Conservation (phyloP, 805 yeast genomes). For the Teunomyces pallodes region DNA sequence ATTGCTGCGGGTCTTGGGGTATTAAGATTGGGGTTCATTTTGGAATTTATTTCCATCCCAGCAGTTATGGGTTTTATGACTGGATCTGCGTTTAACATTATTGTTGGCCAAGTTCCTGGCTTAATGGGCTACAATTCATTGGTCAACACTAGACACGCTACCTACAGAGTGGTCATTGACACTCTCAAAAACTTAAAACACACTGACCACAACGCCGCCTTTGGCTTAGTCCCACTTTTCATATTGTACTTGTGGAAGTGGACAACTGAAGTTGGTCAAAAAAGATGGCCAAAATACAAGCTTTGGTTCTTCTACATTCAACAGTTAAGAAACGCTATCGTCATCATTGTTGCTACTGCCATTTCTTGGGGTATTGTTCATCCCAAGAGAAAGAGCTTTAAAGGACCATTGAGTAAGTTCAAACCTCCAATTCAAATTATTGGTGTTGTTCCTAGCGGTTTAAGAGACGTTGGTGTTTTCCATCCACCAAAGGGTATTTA, state of each 20-base stretch:
- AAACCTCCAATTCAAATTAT: constrained; percentile 56
- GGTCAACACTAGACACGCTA: constrained; percentile 70
- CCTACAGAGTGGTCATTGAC: constrained; percentile 68
- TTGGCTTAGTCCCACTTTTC: constrained; percentile 74
- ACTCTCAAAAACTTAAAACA: constrained; percentile 68
- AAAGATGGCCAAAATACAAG: constrained; percentile 57
- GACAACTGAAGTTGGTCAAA: constrained; percentile 57
- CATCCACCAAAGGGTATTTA: constrained; percentile 58
- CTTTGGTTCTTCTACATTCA: constrained; percentile 64
- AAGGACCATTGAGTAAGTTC: constrained; percentile 31
- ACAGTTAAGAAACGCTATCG: constrained; percentile 78
- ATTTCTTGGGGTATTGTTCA: constrained; percentile 77
- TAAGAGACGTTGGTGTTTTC: constrained; percentile 74
- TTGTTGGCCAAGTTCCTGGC: constrained; percentile 82
- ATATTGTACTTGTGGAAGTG: constrained; percentile 73
- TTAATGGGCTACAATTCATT: constrained; percentile 68
- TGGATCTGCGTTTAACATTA: constrained; percentile 85
- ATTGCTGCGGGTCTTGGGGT: constrained; percentile 81
- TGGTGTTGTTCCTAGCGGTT: constrained; percentile 81
- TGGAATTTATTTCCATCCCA: constrained; percentile 86
- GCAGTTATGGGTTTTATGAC: constrained; percentile 94
- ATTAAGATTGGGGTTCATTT: constrained; percentile 79
- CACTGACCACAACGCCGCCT: constrained; percentile 80
- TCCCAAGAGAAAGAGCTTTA: constrained; percentile 32
- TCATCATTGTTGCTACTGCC: constrained; percentile 77